Percentiles rank a stretch among this genome's conserved stretches.
Conservation (phyloP, 805 yeast species). For the Saccharomyces kudriavzevii region DNA sequence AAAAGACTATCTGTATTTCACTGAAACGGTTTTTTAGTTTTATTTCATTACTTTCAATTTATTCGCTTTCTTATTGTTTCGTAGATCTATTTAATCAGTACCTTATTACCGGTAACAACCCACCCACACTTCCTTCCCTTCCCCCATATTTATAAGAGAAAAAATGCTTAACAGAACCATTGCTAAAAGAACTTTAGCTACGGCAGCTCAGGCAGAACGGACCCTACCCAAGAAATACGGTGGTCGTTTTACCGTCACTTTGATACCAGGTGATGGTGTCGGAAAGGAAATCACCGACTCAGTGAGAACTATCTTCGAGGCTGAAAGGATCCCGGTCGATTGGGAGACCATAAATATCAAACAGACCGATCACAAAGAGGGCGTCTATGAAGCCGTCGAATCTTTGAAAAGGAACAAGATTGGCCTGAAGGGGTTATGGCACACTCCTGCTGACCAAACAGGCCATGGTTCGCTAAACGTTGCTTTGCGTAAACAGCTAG, state of each 20-base stretch:
- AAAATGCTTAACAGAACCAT: conserved; percentile 29
- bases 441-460: conserved; percentile 75
- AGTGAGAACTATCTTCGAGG: conserved; percentile 79
- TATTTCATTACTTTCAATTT: neutral
- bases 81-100: neutral
- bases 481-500: conserved; percentile 92
- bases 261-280: conserved; percentile 97
- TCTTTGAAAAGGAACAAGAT: conserved; percentile 93
- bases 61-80: neutral
- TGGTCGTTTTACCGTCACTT: conserved; percentile 86
- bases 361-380: conserved; percentile 45
- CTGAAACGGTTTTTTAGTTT: neutral
- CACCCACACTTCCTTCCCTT: neutral
- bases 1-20: neutral
- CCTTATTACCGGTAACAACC: neutral
- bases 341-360: conserved; percentile 80
- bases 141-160: neutral
- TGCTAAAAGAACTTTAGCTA: conserved; percentile 40
- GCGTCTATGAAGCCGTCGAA: conserved; percentile 76
- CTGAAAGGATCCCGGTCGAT: conserved; percentile 84
- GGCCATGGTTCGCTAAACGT: conserved; percentile 85
- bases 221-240: conserved; percentile 87
- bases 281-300: conserved; percentile 94
- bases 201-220: conserved; percentile 52
- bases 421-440: conserved; percentile 92